Evolutionary conservation across 805 yeast species (phyloP).

Genomic region (Candida parachauliodes): DNA sequence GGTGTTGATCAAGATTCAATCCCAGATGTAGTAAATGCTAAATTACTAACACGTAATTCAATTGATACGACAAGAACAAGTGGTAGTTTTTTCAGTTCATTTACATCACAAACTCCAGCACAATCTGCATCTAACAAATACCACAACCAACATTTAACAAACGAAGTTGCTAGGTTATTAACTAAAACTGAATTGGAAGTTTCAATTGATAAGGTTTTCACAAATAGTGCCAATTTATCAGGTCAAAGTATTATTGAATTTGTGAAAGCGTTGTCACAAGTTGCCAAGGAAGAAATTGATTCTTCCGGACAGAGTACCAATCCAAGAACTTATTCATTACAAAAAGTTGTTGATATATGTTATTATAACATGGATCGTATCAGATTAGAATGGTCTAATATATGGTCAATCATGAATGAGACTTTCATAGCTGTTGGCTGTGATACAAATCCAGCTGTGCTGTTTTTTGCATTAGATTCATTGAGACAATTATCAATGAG

Average conservation of each 20-base stretch:
- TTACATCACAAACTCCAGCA: conserved; percentile 53
- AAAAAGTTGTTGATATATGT: conserved; percentile 95
- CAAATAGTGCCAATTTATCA: conserved; percentile 71
- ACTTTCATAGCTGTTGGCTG: conserved; percentile 85
- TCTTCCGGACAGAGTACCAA: conserved; percentile 76
- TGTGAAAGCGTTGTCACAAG: conserved; percentile 81
- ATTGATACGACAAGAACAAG: conserved; percentile 44
- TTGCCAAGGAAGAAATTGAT: conserved; percentile 86
- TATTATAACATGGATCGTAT: conserved; percentile 97
- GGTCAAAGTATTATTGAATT: conserved; percentile 86
- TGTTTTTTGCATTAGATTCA: conserved; percentile 89
- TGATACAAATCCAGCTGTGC: conserved; percentile 69
- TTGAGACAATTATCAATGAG: conserved; percentile 89
- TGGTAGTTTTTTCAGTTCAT: conserved; percentile 52
- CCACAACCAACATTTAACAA: conserved; percentile 64
- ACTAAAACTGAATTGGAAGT: conserved; percentile 69
- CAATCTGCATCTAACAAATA: conserved; percentile 70
- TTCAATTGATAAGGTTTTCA: conserved; percentile 81
- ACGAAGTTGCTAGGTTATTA: conserved; percentile 54
- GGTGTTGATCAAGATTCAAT: conserved; percentile 81
- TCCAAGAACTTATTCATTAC: conserved; percentile 90
- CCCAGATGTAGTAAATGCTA: conserved; percentile 82
- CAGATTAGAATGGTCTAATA: conserved; percentile 91
- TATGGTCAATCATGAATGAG: conserved; percentile 92
- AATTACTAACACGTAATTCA: conserved; percentile 53